These are phyloP conservation scores for Mallotus japonicus DNA, from an alignment of 441 rosid species.

Conservation along the genomic window DNA sequence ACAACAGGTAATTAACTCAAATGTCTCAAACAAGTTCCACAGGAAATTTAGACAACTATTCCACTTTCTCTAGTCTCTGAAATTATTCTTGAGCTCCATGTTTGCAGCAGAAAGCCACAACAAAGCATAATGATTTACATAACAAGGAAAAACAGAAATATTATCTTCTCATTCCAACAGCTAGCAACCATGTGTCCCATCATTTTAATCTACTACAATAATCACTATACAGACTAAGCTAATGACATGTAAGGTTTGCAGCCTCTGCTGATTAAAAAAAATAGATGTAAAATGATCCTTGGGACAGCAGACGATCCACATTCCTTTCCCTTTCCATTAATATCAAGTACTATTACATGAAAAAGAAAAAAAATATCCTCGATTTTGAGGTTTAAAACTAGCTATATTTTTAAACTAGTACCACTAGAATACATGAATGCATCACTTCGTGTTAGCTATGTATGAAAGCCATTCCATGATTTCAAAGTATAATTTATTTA, in stretches of 20 bases:
- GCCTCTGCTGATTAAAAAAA: not conserved
- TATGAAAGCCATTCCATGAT: no score
- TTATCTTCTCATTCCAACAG: not conserved
- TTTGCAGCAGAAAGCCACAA: not conserved
- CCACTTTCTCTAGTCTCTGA: not conserved
- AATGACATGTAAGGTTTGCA: not conserved
- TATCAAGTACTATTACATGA: not conserved
- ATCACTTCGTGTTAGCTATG: no score
- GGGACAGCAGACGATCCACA: not conserved
- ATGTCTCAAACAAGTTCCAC: not conserved
- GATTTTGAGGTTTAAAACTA: not conserved
- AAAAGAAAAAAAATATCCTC: not conserved
- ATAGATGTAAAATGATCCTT: not conserved
- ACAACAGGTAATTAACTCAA: conserved; percentile 1
- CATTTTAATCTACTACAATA: not conserved
- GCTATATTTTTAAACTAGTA: not conserved
- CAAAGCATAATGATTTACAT: not conserved
- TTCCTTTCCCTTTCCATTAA: not conserved
- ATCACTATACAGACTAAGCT: not conserved
- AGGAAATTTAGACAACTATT: not conserved
- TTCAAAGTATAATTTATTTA: no score
- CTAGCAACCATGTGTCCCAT: not conserved
- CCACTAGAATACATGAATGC: not conserved
- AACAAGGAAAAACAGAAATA: not conserved
- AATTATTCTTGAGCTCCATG: not conserved